Base-by-base conservation (phyloP, 2,329 filamentous ascomycete species). In the Exophiala dermatitidis region DNA sequence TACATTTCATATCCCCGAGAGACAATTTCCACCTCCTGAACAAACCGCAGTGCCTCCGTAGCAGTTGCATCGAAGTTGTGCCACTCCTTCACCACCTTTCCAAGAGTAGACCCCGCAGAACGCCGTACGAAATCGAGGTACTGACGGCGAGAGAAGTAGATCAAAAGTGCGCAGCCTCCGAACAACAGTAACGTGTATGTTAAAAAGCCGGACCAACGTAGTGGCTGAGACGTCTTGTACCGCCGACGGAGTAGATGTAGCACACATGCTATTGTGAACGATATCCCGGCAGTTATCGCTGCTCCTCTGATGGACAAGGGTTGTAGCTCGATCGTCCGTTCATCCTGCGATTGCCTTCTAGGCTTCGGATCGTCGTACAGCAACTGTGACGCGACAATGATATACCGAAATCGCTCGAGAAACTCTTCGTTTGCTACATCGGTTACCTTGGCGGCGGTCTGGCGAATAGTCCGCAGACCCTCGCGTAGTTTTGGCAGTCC, bases 21-120 rank as follows among this genome's bases (percentile, higher is more conserved):
- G 29, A 96, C 90, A 32, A 96, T 77, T 72, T 96, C 90, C n/a
- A 96, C 90, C 71, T 96, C 90, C 68, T 95, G 90, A 58, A 96
- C 85, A 56, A 95, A 79, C 36, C 86, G 83, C 51, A 95, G 75
- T 2, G 88, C 86, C 32, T 88, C 85, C 37, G 84, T 83, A 38
- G 81, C 83, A 26, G 85, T 84, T 38, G 84, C 81, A 69, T 96
- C 90, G 62, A 94, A 89, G 46, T 84, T 82, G 65, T 94, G 88
- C 37, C 89, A 83, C 64, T 82, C 84, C 44, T 80, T 76, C 43
- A 93, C 83, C 60, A 95, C 82, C 0, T 75, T 71, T 7, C 81
- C 81, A 3, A 86, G 82, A 58, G 84, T 82, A 33, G 81, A 76
- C 36, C 95, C 76, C 0, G 86, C 84, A 66, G 90, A 84, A 48